These are phyloP conservation scores for Ophiostoma fasciatum DNA, from an alignment of 2,329 filamentous ascomycete species.

Conservation along the genomic window DNA sequence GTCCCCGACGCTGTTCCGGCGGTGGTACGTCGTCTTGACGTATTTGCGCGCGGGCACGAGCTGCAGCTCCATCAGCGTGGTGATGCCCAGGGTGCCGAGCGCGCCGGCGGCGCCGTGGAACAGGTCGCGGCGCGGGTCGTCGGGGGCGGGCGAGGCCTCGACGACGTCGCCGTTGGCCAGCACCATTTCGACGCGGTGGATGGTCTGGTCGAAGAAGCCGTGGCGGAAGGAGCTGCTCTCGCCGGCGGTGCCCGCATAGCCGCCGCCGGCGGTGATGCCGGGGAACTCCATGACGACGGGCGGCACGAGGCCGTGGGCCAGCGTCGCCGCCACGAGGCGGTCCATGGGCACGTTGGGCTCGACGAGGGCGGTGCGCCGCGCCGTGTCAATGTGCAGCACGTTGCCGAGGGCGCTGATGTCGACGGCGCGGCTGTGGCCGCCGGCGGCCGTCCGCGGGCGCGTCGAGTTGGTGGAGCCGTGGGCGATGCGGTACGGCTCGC, in stretches of 20 bases:
- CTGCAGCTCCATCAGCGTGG: conserved; percentile 50
- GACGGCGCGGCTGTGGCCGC: conserved; percentile 20
- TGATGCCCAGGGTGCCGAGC: conserved; percentile 52
- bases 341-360: conserved; percentile 70
- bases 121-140: conserved; percentile 34
- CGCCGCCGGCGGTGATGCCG: conserved; percentile 59
- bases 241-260: conserved; percentile 55
- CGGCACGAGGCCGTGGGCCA: conserved; percentile 50
- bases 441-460: conserved; percentile 27
- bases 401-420: conserved; percentile 49
- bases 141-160: conserved; percentile 21
- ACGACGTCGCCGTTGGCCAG: conserved; percentile 51
- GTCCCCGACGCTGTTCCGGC: conserved; percentile 30
- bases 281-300: conserved; percentile 66
- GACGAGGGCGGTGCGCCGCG: conserved; percentile 44
- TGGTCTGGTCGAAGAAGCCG: conserved; percentile 55
- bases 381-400: conserved; percentile 47
- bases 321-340: conserved; percentile 47
- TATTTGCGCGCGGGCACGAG: conserved; percentile 45
- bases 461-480: conserved; percentile 70
- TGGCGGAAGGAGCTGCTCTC: conserved; percentile 57
- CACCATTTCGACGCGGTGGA: conserved; percentile 52
- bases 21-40: conserved; percentile 48
- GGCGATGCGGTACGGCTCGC: conserved; percentile 54
- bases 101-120: conserved; percentile 53